Evolutionary conservation across 2,329 filamentous ascomycete species (phyloP).

Genomic region (Pseudophaeomoniella oleicola): DNA sequence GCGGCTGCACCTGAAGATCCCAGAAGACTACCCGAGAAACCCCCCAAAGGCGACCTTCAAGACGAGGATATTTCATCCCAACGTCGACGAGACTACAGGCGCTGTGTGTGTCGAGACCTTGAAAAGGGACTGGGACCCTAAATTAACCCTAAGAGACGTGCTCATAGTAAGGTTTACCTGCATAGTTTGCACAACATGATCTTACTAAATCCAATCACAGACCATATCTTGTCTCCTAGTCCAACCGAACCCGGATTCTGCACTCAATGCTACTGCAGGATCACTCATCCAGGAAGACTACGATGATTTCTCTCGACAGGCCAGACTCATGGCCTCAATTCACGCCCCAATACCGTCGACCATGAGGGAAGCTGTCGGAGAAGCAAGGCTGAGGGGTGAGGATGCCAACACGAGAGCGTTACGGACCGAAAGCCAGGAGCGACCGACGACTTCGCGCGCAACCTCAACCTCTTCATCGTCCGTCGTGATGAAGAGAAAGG

Average conservation of each 20-base stretch:
- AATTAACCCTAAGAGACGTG: slow-evolving; percentile 44
- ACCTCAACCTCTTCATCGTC: slow-evolving; percentile 8
- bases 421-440: slow-evolving; percentile 13
- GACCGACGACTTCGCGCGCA: slow-evolving; percentile 7
- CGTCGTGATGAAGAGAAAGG: slow-evolving; percentile 19
- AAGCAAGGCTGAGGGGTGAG: slow-evolving; percentile 41
- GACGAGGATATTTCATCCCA: slow-evolving; percentile 50
- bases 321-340: slow-evolving; percentile 47
- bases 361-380: slow-evolving; percentile 28
- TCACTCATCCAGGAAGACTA: slow-evolving; percentile 45
- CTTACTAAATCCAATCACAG: slow-evolving; percentile 11
- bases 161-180: slow-evolving; percentile 26
- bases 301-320: slow-evolving; percentile 39
- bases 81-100: slow-evolving; percentile 47
- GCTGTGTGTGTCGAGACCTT: slow-evolving; percentile 51
- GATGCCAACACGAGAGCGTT: slow-evolving; percentile 20
- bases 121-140: slow-evolving; percentile 47
- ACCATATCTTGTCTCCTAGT: slow-evolving; percentile 49
- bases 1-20: slow-evolving; percentile 45
- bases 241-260: slow-evolving; percentile 49
- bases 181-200: not conserved
- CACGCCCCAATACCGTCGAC: slow-evolving; percentile 39
- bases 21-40: slow-evolving; percentile 25
- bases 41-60: slow-evolving; percentile 45
- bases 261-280: slow-evolving; percentile 46